Percentiles rank a stretch among this genome's conserved stretches.
Conservation (phyloP, 139 green algal genomes). For the Chlorella vulgaris region DNA sequence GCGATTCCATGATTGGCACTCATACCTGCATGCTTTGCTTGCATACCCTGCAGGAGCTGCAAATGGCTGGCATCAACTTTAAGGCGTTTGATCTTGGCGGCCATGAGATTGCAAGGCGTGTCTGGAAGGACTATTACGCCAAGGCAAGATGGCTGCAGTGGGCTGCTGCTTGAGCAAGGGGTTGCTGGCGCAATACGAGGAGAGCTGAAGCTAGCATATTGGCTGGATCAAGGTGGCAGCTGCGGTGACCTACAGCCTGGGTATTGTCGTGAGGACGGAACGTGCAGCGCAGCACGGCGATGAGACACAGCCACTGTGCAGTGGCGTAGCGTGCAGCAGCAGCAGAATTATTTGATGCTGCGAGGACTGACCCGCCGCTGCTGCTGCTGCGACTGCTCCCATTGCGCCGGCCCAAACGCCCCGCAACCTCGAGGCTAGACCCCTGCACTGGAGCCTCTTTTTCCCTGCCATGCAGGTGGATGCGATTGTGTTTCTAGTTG, state of each 20-base stretch:
- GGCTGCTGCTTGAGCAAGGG: neutral
- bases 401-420: neutral
- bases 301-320: too few species aligned
- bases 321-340: too few species aligned
- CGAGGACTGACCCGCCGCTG: too few species aligned
- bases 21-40: neutral
- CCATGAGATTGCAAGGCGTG: conserved; percentile 96
- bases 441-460: neutral
- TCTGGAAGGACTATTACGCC: conserved; percentile 99
- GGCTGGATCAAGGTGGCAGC: too few species aligned
- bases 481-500: conserved; percentile 98
- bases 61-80: conserved; percentile 99
- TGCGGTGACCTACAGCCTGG: too few species aligned
- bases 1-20: too few species aligned
- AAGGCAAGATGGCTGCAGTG: conserved; percentile 72
- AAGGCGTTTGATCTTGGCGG: conserved; percentile 99
- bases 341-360: too few species aligned
- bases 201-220: too few species aligned
- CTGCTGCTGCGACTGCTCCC: too few species aligned
- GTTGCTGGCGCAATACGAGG: neutral
- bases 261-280: too few species aligned
- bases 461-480: conserved; percentile 79
- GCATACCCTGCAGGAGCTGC: conserved; percentile 79
- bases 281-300: too few species aligned
- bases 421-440: too few species aligned